phyloP scores from a whole-genome alignment of 2,329 filamentous ascomycete species.

The Arthroderma sp. region DNA sequence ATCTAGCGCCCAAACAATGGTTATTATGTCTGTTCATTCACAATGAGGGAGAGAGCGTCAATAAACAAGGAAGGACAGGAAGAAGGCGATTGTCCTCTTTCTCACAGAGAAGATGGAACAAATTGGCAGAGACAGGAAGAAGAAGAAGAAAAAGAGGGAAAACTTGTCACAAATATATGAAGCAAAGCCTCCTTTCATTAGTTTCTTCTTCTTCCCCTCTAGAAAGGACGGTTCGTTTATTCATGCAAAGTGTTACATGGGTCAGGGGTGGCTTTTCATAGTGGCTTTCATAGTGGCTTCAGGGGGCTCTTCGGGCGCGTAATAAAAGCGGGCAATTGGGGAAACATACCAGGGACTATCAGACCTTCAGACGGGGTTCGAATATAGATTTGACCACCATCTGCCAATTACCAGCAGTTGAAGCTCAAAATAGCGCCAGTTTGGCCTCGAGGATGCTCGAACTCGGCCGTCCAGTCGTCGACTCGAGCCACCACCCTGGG shows the following conservation, averaged over 20 bases:
- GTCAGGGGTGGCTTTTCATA: too few species aligned
- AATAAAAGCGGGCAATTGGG: too few species aligned
- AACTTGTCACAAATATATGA: background rate
- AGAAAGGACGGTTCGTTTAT: background rate
- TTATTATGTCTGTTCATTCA: too few species aligned
- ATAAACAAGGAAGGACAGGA: background rate
- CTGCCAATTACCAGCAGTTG: background rate
- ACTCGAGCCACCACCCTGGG: background rate
- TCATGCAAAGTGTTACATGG: too few species aligned
- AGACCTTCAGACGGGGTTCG: too few species aligned
- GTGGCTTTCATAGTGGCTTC: too few species aligned
- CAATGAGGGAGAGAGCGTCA: too few species aligned
- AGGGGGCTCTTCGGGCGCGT: too few species aligned
- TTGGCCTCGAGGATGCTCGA: too few species aligned
- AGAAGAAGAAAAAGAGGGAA: background rate
- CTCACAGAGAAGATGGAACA: background rate
- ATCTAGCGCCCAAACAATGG: background rate
- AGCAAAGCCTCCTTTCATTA: background rate
- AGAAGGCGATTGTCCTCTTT: background rate
- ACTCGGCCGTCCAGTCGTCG: background rate
- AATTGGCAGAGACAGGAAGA: background rate
- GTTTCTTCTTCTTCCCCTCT: background rate
- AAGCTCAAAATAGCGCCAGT: too few species aligned
- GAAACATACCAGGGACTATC: too few species aligned
- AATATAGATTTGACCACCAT: too few species aligned